Conservation (phyloP, 1,139 yeast species). For the Debaryomyces coudertii region DNA sequence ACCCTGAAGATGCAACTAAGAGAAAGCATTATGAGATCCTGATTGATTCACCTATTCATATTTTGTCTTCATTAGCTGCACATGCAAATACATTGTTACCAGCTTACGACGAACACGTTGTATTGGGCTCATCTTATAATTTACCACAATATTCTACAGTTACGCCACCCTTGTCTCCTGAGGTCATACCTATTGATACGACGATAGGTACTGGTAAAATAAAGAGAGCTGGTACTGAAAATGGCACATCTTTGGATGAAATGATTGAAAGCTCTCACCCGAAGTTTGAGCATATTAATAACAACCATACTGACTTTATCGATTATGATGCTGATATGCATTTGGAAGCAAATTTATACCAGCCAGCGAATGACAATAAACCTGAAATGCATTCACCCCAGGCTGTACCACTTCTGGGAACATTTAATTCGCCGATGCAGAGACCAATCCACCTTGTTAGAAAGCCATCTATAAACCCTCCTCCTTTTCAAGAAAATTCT, state of each 20-base stretch:
- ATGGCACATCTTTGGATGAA: constrained; percentile 18
- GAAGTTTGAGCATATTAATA: constrained; percentile 35
- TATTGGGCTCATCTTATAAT: constrained; percentile 17
- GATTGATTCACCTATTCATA: constrained; percentile 87
- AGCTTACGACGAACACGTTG: constrained; percentile 45
- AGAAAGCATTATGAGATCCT: constrained; percentile 89
- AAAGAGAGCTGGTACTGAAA: not conserved
- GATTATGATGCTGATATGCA: constrained; percentile 49
- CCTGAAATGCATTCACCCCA: constrained; percentile 56
- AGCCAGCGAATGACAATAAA: constrained; percentile 48
- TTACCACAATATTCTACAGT: constrained; percentile 27
- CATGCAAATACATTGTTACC: constrained; percentile 75
- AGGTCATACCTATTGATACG: constrained; percentile 51
- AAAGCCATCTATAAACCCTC: constrained; percentile 46
- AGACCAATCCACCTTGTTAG: constrained; percentile 42
- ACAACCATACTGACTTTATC: constrained; percentile 41
- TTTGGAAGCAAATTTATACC: constrained; percentile 61
- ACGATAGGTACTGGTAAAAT: constrained; percentile 13
- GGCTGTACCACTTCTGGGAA: constrained; percentile 53
- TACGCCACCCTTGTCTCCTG: constrained; percentile 55
- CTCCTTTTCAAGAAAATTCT: constrained; percentile 41
- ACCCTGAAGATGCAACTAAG: constrained; percentile 57
- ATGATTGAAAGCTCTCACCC: constrained; percentile 13
- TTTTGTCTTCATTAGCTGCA: constrained; percentile 65
- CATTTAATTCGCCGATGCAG: constrained; percentile 33